These are phyloP conservation scores for Backusella tarrabulga DNA, from an alignment of 192 early-diverging fungal genomes.

Conservation along the genomic window DNA sequence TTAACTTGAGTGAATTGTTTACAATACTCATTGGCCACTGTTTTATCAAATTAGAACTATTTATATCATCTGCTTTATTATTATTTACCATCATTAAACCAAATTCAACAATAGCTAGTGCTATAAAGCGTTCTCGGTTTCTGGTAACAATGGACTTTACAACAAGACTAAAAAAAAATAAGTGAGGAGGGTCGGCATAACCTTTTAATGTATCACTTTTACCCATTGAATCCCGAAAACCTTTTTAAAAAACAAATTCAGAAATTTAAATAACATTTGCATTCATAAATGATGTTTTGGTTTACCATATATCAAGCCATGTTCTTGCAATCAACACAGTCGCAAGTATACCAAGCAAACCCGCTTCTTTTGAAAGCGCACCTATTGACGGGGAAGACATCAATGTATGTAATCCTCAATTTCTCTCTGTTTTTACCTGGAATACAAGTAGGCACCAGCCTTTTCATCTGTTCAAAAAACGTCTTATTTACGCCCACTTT, in stretches of 20 bases:
- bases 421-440: constrained; percentile 33
- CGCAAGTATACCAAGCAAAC: constrained; percentile 43
- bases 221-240: constrained; percentile 54
- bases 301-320: constrained; percentile 56
- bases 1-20: constrained; percentile 60
- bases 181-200: not conserved
- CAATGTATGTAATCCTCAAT: not conserved
- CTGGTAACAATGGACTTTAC: constrained; percentile 75
- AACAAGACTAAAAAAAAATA: constrained; percentile 49
- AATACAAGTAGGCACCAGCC: constrained; percentile 57
- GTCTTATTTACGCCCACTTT: constrained; percentile 51
- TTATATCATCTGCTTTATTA: not conserved
- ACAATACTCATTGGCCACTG: constrained; percentile 65
- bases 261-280: not conserved
- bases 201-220: not conserved
- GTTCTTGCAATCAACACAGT: constrained; percentile 56
- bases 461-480: constrained; percentile 57
- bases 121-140: constrained; percentile 55
- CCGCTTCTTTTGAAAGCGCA: constrained; percentile 49
- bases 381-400: constrained; percentile 16
- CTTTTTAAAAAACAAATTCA: not conserved
- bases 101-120: constrained; percentile 62
- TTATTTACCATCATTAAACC: constrained; percentile 58
- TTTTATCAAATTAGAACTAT: not conserved
- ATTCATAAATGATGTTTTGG: not conserved